phyloP scores from a whole-genome alignment of 208 protist species.

The Kentomonas sorsogonicus region DNA sequence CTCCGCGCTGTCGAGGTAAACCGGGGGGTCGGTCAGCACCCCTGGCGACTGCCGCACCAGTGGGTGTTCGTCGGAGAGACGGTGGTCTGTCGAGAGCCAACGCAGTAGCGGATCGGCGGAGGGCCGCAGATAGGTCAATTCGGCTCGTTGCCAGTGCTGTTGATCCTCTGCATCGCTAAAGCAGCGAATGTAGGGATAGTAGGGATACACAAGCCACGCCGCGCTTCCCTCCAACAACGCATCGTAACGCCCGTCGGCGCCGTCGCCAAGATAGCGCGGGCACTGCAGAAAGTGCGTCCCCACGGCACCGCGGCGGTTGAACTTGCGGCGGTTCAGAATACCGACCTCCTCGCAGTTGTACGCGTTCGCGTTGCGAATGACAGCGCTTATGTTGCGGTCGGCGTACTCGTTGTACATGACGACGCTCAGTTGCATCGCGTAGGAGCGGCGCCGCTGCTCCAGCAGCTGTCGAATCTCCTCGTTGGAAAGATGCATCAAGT shows the following conservation, averaged over 20 bases:
- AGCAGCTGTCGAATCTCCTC: slow-evolving; percentile 37
- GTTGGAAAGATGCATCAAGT: slow-evolving; percentile 37
- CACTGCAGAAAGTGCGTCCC: slow-evolving; percentile 55
- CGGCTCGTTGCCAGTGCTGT: not conserved
- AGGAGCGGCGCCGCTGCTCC: slow-evolving; percentile 18
- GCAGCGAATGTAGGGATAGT: slow-evolving; percentile 68
- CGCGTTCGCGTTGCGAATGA: slow-evolving; percentile 76
- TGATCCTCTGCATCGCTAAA: not conserved
- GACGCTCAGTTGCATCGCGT: slow-evolving; percentile 50
- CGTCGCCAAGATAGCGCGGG: not conserved
- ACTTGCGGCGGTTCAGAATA: slow-evolving; percentile 59
- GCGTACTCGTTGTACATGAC: slow-evolving; percentile 73
- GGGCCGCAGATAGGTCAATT: slow-evolving; percentile 3
- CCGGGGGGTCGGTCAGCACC: slow-evolving; percentile 18
- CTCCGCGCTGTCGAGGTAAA: slow-evolving; percentile 50
- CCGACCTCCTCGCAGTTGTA: slow-evolving; percentile 72
- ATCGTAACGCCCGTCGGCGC: not conserved
- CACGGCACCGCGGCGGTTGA: slow-evolving; percentile 65
- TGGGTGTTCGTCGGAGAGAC: slow-evolving; percentile 29
- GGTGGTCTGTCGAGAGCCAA: slow-evolving; percentile 33
- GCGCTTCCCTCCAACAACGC: slow-evolving; percentile 30
- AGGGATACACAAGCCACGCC: slow-evolving; percentile 68
- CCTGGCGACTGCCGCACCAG: slow-evolving; percentile 24
- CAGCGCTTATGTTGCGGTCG: slow-evolving; percentile 80
- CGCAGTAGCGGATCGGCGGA: not conserved